Evolutionary conservation across 1,139 yeast species (phyloP).

Genomic region (Nakaseomyces kungkrabaensis): DNA sequence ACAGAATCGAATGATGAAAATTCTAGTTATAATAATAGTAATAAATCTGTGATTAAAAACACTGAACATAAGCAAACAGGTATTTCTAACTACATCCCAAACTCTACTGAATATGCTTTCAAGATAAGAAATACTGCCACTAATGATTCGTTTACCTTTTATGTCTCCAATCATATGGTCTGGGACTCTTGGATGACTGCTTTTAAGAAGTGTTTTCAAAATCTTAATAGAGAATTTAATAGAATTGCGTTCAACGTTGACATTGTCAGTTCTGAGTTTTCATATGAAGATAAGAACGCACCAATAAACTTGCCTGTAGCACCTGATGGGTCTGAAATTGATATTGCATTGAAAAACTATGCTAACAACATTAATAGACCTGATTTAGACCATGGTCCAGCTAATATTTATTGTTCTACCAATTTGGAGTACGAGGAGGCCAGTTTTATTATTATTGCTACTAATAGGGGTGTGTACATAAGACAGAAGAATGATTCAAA

Average conservation of each 20-base stretch:
- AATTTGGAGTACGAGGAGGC: conserved; percentile 32
- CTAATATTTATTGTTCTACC: conserved; percentile 39
- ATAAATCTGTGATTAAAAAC: conserved; percentile 12
- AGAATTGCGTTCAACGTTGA: conserved; percentile 48
- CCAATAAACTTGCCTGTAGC: conserved; percentile 51
- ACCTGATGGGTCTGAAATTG: conserved; percentile 55
- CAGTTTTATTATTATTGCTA: conserved; percentile 25
- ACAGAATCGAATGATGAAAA: conserved; percentile 20
- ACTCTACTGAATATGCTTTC: conserved; percentile 32
- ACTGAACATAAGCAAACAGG: conserved; percentile 7
- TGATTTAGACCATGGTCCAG: conserved; percentile 6
- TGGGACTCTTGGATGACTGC: conserved; percentile 52
- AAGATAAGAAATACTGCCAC: conserved; percentile 42
- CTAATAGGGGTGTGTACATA: conserved; percentile 29
- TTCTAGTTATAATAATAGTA: conserved; percentile 2
- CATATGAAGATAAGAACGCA: conserved; percentile 48
- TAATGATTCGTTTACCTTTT: conserved; percentile 46
- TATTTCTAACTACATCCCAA: conserved; percentile 13
- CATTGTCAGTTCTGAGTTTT: conserved; percentile 53
- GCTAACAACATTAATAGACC: conserved; percentile 9
- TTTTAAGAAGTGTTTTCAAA: conserved; percentile 46
- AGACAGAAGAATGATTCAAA: conserved; percentile 30
- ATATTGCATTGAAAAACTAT: conserved; percentile 35
- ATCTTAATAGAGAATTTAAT: conserved; percentile 37
- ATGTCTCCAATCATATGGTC: conserved; percentile 44